A percentile compares a stretch with the other conserved stretches of the same genome.
These are phyloP conservation scores for Cytauxzoon felis DNA, from an alignment of 169 alveolate species.

Conservation along the genomic window DNA sequence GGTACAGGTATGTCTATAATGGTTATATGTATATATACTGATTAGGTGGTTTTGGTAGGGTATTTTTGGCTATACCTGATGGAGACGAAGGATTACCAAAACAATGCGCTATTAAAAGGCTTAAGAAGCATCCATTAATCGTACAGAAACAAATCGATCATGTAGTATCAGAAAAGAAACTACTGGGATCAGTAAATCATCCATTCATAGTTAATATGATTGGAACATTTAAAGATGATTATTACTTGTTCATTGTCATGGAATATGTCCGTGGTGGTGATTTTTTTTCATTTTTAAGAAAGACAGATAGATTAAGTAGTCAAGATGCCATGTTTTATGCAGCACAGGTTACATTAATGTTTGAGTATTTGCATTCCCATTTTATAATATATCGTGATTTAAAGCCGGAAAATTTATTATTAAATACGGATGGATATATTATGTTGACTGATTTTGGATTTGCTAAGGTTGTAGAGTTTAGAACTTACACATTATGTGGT, in stretches of 20 bases:
- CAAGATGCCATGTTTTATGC: constrained; percentile 92
- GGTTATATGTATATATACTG: not conserved
- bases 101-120: constrained; percentile 77
- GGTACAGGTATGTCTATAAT: constrained; percentile 46
- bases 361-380: constrained; percentile 92
- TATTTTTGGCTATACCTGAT: constrained; percentile 80
- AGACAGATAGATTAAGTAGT: constrained; percentile 86
- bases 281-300: constrained; percentile 87
- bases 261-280: constrained; percentile 97
- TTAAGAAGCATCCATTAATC: constrained; percentile 76
- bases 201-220: constrained; percentile 91
- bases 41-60: constrained; percentile 92
- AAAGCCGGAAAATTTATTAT: constrained; percentile 95
- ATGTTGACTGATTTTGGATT: constrained; percentile 99
- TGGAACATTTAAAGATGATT: constrained; percentile 85
- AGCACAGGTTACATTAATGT: constrained; percentile 90
- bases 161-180: constrained; percentile 90
- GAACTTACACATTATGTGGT: constrained; percentile 99
- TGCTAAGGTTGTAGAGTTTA: constrained; percentile 95
- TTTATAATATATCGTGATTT: constrained; percentile 92
- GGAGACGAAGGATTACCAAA: constrained; percentile 45
- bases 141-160: constrained; percentile 89
- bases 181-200: constrained; percentile 86
- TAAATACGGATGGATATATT: constrained; percentile 94
- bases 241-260: constrained; percentile 87